phyloP scores from a whole-genome alignment of 495 filamentous ascomycete genomes.

The Daldinia childiae region DNA sequence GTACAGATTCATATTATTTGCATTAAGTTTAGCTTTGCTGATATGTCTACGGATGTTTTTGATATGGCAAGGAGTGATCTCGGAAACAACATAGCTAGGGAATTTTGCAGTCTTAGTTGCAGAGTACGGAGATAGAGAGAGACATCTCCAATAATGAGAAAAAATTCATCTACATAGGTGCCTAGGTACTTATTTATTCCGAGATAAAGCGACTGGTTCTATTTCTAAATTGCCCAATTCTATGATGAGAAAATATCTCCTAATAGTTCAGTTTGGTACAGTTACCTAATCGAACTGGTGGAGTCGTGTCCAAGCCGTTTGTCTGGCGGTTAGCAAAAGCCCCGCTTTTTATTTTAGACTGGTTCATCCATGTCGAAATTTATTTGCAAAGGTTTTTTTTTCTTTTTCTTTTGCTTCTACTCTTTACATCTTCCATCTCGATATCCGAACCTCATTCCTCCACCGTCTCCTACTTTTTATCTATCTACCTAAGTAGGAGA shows the following conservation, averaged over 20 bases:
- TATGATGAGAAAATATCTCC: too few relatives aligned
- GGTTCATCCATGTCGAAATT: constrained; percentile 12
- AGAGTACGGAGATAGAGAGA: constrained; percentile 17
- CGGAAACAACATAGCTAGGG: constrained; percentile 12
- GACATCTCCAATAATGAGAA: constrained; percentile 32
- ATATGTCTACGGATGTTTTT: constrained; percentile 13
- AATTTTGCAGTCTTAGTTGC: constrained; percentile 18
- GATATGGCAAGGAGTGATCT: constrained; percentile 2
- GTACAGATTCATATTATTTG: constrained; percentile 34
- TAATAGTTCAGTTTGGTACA: too few relatives aligned
- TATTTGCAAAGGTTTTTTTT: constrained; percentile 33
- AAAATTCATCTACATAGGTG: not conserved
- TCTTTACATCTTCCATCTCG: constrained; percentile 20
- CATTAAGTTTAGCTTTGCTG: constrained; percentile 20
- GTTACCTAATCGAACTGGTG: not conserved
- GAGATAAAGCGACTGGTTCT: too few relatives aligned
- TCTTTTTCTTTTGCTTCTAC: constrained; percentile 15
- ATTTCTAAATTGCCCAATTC: too few relatives aligned
- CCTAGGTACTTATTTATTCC: too few relatives aligned
- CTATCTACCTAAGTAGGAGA: not conserved
- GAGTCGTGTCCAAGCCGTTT: not conserved
- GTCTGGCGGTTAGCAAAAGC: not conserved
- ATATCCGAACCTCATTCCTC: not conserved
- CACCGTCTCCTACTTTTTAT: not conserved
- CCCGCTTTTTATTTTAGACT: constrained; percentile 13